These are phyloP conservation scores for Diaporthe amygdali DNA, from an alignment of 2,329 filamentous ascomycete species.

Conservation along the genomic window DNA sequence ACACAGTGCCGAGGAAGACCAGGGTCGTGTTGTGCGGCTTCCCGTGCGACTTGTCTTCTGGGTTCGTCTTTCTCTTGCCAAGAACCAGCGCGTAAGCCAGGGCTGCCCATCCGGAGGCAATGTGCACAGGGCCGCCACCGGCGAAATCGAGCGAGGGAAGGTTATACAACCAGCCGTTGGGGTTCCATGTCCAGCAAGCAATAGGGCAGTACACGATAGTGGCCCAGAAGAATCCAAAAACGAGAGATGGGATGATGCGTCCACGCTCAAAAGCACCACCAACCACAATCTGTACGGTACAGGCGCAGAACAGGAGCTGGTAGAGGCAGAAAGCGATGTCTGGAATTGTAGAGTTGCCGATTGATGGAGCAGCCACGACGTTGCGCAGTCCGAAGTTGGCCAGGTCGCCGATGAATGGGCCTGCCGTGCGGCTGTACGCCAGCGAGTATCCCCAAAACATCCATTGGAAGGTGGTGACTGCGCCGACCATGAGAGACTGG, in stretches of 20 bases:
- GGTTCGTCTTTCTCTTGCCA: conserved; percentile 58
- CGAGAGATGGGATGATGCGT: conserved; percentile 55
- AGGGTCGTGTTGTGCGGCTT: conserved; percentile 68
- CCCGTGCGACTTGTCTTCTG: conserved; percentile 51
- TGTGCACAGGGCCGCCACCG: conserved; percentile 68
- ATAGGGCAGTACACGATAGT: conserved; percentile 69
- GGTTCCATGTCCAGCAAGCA: conserved; percentile 72
- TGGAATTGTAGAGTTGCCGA: conserved; percentile 60
- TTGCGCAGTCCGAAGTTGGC: conserved; percentile 66
- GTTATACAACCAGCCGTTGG: conserved; percentile 68
- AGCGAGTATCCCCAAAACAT: conserved; percentile 72
- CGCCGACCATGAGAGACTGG: conserved; percentile 63
- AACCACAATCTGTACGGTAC: conserved; percentile 68
- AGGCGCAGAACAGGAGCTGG: conserved; percentile 66
- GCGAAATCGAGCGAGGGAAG: conserved; percentile 65
- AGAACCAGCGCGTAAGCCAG: conserved; percentile 69
- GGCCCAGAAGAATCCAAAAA: conserved; percentile 63
- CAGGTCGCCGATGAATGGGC: conserved; percentile 67
- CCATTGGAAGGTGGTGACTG: conserved; percentile 59
- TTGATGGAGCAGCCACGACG: conserved; percentile 64
- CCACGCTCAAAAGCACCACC: conserved; percentile 65
- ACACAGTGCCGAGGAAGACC: conserved; percentile 66
- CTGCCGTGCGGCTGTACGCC: conserved; percentile 64
- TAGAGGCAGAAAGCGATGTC: conserved; percentile 72
- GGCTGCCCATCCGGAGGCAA: conserved; percentile 66